Evolutionary conservation across 2,329 filamentous ascomycete genomes (phyloP), one percentile per base, ranked within the genome.

Genomic region (Dactylonectria estremocensis): DNA sequence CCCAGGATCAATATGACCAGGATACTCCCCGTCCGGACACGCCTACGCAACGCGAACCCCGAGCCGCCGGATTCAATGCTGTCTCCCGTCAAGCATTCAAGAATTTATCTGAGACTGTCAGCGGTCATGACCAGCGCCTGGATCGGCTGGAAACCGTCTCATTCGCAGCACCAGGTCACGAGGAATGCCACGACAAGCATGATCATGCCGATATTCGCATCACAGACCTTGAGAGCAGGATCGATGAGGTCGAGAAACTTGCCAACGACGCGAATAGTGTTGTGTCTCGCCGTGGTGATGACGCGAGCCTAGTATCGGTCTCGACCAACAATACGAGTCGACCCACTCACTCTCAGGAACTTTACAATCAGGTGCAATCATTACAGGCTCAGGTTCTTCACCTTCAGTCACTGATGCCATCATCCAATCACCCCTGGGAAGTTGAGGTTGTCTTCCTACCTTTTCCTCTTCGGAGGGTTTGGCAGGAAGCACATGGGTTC

Each of bases 401-500:
- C 49, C 83, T 93, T 10, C 90, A 92, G 77, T 85, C 86, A 6
- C 82, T 87, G 10, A 79, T 90, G 33, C 92, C 93, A n/a, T 90
- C 91, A 0, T 83, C 84, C 31, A 80, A 81, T 48, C 85, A 88
- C 46, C 91, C 92, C 0, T 95, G 92, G 91, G 88, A 92, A 70
- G 83, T 95, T 2, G 92, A 95, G 75, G 91, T 95, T 5, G 89
- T 95, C 1, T 89, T 95, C 64, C 78, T 95, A 8, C 93, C 93
- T 1, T 95, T 93, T 77, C 84, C 86, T 1, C 80, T 90, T 7
- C 88, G 85, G 71, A 85, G 83, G 22, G 73, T 90, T 6, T 90
- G 88, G 88, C 82, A 87, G 66, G 81, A 83, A 50, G 78, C 83
- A 4, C 77, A 82, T 67, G 83, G 88, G 3, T 88, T 90, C 76